A percentile compares a stretch with the other conserved stretches of the same genome.
Evolutionary conservation across 768 basidiomycete species (phyloP).

Genomic region (Paxillus ammoniavirescens): DNA sequence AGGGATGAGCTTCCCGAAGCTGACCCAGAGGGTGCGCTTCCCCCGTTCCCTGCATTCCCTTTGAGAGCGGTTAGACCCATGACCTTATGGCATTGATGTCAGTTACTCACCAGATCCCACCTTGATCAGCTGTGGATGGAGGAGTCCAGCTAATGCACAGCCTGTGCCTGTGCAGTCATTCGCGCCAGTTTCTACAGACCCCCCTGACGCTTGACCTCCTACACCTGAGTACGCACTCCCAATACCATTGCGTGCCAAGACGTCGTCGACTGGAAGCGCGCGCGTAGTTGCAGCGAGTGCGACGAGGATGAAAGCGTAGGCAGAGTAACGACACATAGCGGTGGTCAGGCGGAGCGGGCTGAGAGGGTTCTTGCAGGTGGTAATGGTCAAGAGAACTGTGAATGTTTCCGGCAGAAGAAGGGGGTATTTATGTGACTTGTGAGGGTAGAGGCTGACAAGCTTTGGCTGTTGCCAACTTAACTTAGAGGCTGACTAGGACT

Average conservation of each 20-base stretch:
- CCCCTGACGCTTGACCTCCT: constrained; percentile 36
- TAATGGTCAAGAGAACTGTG: constrained; percentile 9
- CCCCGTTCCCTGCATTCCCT: constrained; percentile 14
- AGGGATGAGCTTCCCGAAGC: constrained; percentile 1
- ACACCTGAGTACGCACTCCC: constrained; percentile 11
- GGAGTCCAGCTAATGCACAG: not conserved
- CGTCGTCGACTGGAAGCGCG: constrained; percentile 26
- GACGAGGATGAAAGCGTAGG: constrained; percentile 24
- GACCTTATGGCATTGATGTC: not conserved
- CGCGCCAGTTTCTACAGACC: constrained; percentile 22
- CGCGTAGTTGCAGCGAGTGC: constrained; percentile 22
- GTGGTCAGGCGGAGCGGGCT: not conserved
- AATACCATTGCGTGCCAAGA: constrained; percentile 13
- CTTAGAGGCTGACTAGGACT: constrained; percentile 15
- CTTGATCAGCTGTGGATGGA: not conserved
- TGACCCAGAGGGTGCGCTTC: constrained; percentile 4
- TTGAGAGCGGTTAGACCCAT: not conserved
- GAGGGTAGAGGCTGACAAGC: constrained; percentile 6
- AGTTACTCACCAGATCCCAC: constrained; percentile 11
- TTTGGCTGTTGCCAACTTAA: not conserved
- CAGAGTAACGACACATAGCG: constrained; percentile 24
- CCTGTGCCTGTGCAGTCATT: constrained; percentile 1
- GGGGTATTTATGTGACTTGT: constrained; percentile 7
- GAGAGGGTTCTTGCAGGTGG: not conserved
- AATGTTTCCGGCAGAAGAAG: not conserved